phyloP scores from a whole-genome alignment of 2,329 filamentous ascomycete genomes.

The Aspergillus sp. region DNA sequence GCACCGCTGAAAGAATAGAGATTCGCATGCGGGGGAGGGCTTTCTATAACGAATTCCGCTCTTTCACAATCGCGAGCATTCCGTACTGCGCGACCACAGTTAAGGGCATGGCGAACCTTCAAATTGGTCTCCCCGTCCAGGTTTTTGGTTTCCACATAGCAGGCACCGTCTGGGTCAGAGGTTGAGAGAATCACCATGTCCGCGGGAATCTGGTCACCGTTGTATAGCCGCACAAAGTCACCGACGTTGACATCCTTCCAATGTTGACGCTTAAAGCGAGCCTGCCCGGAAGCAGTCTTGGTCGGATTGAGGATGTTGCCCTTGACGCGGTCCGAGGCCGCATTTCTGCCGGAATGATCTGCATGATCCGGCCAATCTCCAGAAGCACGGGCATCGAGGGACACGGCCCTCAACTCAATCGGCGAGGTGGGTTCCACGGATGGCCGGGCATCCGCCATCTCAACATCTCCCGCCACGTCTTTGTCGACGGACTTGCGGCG shows the following conservation, averaged over 20 bases:
- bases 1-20: constrained; percentile 5
- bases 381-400: constrained; percentile 8
- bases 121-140: constrained; percentile 6
- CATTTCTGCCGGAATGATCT: background rate
- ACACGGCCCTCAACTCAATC: constrained; percentile 6
- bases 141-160: constrained; percentile 9
- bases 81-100: constrained; percentile 1
- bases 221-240: constrained; percentile 7
- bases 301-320: constrained; percentile 6
- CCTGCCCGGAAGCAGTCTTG: background rate
- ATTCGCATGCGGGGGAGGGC: constrained; percentile 6
- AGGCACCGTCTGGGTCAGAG: constrained; percentile 5
- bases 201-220: constrained; percentile 7
- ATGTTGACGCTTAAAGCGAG: constrained; percentile 6
- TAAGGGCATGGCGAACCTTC: constrained; percentile 7
- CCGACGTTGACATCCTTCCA: constrained; percentile 10
- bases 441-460: constrained; percentile 4
- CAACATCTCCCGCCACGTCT: constrained; percentile 2
- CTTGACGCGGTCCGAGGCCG: background rate
- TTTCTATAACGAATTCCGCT: constrained; percentile 5
- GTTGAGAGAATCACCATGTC: constrained; percentile 7
- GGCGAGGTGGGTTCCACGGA: constrained; percentile 1
- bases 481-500: constrained; percentile 1
- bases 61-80: constrained; percentile 6
- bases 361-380: background rate